phyloP scores from a whole-genome alignment of 2,329 filamentous ascomycete species.

The Calonectria multiphialidica region DNA sequence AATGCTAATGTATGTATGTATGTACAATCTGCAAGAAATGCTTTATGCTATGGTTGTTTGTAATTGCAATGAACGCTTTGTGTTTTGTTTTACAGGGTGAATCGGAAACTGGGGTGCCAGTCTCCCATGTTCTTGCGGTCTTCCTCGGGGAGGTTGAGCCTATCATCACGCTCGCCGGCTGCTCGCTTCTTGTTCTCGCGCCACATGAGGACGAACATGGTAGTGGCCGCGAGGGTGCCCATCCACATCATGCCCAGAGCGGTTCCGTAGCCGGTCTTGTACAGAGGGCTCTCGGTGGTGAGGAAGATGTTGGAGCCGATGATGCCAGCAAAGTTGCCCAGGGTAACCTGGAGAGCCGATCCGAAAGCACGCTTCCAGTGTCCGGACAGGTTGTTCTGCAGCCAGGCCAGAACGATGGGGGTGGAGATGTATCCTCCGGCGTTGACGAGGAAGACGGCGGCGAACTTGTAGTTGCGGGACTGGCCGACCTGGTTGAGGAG shows the following conservation, averaged over 20 bases:
- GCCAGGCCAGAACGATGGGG: slow-evolving; percentile 67
- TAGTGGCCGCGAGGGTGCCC: slow-evolving; percentile 49
- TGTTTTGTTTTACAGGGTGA: slow-evolving; percentile 52
- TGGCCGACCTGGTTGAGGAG: slow-evolving; percentile 54
- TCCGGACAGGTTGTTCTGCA: slow-evolving; percentile 67
- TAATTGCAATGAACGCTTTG: background rate
- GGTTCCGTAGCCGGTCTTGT: slow-evolving; percentile 62
- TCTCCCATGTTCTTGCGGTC: slow-evolving; percentile 51
- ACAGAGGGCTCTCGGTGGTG: slow-evolving; percentile 59
- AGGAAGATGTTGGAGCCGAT: slow-evolving; percentile 62
- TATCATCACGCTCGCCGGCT: slow-evolving; percentile 46
- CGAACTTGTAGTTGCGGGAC: slow-evolving; percentile 56
- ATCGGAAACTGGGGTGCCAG: slow-evolving; percentile 51
- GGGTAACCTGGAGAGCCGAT: slow-evolving; percentile 61
- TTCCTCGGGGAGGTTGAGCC: slow-evolving; percentile 44
- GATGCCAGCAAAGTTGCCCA: slow-evolving; percentile 64
- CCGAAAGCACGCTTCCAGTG: slow-evolving; percentile 69
- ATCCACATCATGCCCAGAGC: slow-evolving; percentile 61
- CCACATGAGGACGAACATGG: slow-evolving; percentile 45
- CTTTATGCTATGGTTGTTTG: background rate
- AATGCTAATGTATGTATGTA: background rate
- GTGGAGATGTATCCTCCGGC: slow-evolving; percentile 66
- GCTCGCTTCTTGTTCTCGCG: slow-evolving; percentile 51
- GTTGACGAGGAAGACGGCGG: slow-evolving; percentile 67
- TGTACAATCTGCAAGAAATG: background rate